A percentile compares a stretch with the other conserved stretches of the same genome.
Conservation (phyloP, 805 yeast species). For the Zygoascus bituminiphila region DNA sequence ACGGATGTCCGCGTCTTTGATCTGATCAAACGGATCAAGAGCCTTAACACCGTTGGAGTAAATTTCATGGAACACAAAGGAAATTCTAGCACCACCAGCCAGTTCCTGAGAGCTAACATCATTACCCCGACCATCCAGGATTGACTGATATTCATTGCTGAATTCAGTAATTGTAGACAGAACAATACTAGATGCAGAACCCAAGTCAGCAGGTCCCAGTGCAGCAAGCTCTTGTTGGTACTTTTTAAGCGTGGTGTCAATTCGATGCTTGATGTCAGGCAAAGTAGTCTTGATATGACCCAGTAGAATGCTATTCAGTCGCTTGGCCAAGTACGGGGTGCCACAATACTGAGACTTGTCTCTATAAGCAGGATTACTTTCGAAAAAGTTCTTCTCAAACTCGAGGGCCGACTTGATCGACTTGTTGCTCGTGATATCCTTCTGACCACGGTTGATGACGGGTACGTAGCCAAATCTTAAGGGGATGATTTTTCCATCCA, state of each 20-base stretch:
- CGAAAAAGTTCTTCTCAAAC: conserved; percentile 76
- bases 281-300: conserved; percentile 81
- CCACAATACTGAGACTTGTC: conserved; percentile 96
- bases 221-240: conserved; percentile 69
- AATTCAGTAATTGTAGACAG: conserved; percentile 87
- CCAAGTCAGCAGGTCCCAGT: conserved; percentile 62
- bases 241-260: conserved; percentile 75
- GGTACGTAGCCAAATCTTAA: conserved; percentile 94
- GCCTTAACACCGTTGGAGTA: conserved; percentile 87
- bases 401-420: conserved; percentile 80
- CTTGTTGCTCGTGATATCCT: conserved; percentile 82
- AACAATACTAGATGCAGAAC: conserved; percentile 82
- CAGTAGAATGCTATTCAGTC: conserved; percentile 76
- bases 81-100: conserved; percentile 96
- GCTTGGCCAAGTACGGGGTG: conserved; percentile 93
- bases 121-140: conserved; percentile 85
- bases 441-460: conserved; percentile 94
- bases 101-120: conserved; percentile 84
- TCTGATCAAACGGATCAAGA: conserved; percentile 92
- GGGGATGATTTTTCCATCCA: conserved; percentile 93
- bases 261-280: conserved; percentile 89
- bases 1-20: conserved; percentile 90
- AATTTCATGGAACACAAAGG: conserved; percentile 94
- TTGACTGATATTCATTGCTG: conserved; percentile 82
- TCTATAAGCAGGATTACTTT: conserved; percentile 81